These are phyloP conservation scores for Holtermanniella nyarrowii DNA, from an alignment of 768 basidiomycete genomes.

Conservation along the genomic window DNA sequence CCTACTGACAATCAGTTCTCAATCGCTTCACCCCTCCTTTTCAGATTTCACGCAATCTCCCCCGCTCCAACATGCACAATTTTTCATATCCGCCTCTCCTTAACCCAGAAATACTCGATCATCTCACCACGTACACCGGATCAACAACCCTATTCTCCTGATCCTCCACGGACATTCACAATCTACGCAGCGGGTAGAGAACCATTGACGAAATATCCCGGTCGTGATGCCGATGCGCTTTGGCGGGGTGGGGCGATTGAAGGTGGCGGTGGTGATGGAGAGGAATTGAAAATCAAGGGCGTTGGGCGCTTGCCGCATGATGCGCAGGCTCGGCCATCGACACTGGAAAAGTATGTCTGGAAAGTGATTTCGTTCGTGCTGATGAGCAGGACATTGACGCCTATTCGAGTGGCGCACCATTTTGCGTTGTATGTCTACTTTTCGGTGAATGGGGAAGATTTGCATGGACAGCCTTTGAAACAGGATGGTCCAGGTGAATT, in stretches of 20 bases:
- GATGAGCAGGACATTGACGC: slow-evolving; percentile 34
- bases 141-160: slow-evolving; percentile 14
- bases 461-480: slow-evolving; percentile 14
- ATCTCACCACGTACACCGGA: slow-evolving; percentile 29
- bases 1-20: too few relatives aligned
- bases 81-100: slow-evolving; percentile 29
- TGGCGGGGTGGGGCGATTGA: slow-evolving; percentile 27
- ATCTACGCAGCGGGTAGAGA: slow-evolving; percentile 23
- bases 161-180: slow-evolving; percentile 16
- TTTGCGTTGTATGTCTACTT: slow-evolving; percentile 32
- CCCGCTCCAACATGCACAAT: slow-evolving; percentile 31
- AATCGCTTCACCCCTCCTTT: slow-evolving; percentile 24
- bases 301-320: slow-evolving; percentile 33
- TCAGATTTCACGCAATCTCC: slow-evolving; percentile 15
- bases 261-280: slow-evolving; percentile 10
- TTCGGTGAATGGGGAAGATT: slow-evolving; percentile 28
- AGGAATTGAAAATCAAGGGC: slow-evolving; percentile 25
- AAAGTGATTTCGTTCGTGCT: slow-evolving; percentile 1
- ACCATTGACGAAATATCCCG: slow-evolving; percentile 21
- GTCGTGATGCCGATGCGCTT: slow-evolving; percentile 11
- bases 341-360: slow-evolving; percentile 27
- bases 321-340: slow-evolving; percentile 32
- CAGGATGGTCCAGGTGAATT: slow-evolving; percentile 29
- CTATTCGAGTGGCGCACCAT: slow-evolving; percentile 32
- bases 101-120: slow-evolving; percentile 27